Conservation (phyloP, 2,329 filamentous ascomycete genomes). For the Graphiopsis chlorocephala region DNA sequence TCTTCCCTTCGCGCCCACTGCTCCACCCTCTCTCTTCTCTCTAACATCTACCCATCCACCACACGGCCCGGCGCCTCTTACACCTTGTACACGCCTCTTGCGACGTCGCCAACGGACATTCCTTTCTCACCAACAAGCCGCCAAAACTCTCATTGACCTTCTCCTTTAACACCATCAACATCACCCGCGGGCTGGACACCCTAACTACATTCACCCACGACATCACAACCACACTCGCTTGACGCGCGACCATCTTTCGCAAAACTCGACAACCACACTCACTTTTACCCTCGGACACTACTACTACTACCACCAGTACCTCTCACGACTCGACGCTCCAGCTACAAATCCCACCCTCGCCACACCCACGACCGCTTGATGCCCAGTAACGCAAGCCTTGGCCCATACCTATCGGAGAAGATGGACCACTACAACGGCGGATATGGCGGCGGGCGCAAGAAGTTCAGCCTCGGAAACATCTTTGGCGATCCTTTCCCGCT, state of each 20-base stretch:
- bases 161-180: neutral
- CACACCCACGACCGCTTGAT: conserved; percentile 13
- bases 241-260: conserved; percentile 13
- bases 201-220: conserved; percentile 9
- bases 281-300: neutral
- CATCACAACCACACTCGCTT: conserved; percentile 16
- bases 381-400: conserved; percentile 15
- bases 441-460: conserved; percentile 13
- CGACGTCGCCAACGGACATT: conserved; percentile 11
- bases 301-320: neutral
- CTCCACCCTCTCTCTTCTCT: conserved; percentile 11
- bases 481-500: conserved; percentile 95
- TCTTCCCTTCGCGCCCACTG: neutral
- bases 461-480: conserved; percentile 79
- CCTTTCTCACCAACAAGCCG: neutral
- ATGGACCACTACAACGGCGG: conserved; percentile 13
- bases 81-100: conserved; percentile 8
- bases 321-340: conserved; percentile 9
- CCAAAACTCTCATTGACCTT: neutral
- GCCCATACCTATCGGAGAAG: conserved; percentile 15
- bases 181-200: conserved; percentile 12
- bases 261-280: neutral
- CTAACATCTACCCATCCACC: neutral
- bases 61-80: conserved; percentile 9
- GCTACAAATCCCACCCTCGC: neutral